phyloP scores from a whole-genome alignment of 2,329 filamentous ascomycete genomes.

The Fusarium penzigii region DNA sequence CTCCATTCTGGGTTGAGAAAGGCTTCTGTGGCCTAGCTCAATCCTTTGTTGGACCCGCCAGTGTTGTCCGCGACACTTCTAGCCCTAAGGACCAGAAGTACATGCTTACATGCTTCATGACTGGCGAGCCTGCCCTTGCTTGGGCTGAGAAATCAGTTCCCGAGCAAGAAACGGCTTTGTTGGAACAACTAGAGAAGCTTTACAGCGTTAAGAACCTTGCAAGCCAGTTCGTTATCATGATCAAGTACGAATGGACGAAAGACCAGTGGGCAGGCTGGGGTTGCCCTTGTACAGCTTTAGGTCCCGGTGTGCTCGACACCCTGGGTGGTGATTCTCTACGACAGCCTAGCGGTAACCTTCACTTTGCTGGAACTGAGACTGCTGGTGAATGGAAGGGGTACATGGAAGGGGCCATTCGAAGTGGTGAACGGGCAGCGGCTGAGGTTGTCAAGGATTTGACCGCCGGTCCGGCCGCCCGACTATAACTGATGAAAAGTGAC shows the following conservation, averaged over 20 bases:
- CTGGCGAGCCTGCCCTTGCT: conserved; percentile 34
- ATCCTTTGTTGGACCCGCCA: conserved; percentile 47
- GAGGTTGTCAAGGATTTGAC: conserved; percentile 20
- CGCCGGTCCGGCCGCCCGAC: conserved; percentile 8
- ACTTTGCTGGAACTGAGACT: conserved; percentile 29
- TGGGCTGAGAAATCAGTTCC: conserved; percentile 30
- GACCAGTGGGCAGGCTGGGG: conserved; percentile 41
- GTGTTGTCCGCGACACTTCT: conserved; percentile 46
- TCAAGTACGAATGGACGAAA: conserved; percentile 39
- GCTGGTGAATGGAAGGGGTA: conserved; percentile 29
- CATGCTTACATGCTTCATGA: conserved; percentile 43
- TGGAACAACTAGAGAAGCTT: conserved; percentile 30
- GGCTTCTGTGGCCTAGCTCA: conserved; percentile 48
- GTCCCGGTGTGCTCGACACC: conserved; percentile 40
- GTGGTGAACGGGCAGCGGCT: conserved; percentile 19
- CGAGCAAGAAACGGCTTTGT: conserved; percentile 23
- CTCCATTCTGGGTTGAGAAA: conserved; percentile 39
- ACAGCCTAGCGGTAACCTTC: conserved; percentile 24
- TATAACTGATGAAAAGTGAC: conserved; percentile 1
- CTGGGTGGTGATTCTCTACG: conserved; percentile 35
- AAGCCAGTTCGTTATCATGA: conserved; percentile 33
- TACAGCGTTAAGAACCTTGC: conserved; percentile 20
- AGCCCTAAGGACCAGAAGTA: conserved; percentile 30
- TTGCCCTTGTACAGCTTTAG: conserved; percentile 39
- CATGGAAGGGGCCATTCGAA: conserved; percentile 27